A percentile compares a stretch with the other conserved stretches of the same genome.
These are phyloP conservation scores for Penstemon eatonii DNA, from an alignment of 257 asterid species.

Conservation along the genomic window DNA sequence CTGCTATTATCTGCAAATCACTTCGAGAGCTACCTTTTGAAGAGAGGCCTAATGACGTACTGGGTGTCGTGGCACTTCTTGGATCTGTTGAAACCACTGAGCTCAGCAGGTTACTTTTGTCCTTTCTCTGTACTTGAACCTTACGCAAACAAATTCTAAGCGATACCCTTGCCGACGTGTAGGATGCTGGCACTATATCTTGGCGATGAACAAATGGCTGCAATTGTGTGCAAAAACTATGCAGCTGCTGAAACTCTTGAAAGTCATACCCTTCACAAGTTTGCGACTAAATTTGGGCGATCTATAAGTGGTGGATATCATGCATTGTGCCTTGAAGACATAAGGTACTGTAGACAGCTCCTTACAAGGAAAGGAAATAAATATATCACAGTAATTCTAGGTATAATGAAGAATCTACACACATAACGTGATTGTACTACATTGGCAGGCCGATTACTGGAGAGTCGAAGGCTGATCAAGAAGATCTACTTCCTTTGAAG, in stretches of 20 bases:
- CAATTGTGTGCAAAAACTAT: constrained; percentile 54
- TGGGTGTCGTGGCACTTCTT: constrained; percentile 67
- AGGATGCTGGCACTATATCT: constrained; percentile 60
- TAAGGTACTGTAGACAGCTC: constrained; percentile 43
- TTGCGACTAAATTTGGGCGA: constrained; percentile 37
- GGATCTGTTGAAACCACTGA: constrained; percentile 47
- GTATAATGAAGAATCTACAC: no score
- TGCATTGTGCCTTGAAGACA: constrained; percentile 51
- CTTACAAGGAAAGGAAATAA: neutral
- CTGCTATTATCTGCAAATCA: constrained; percentile 45
- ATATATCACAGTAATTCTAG: neutral
- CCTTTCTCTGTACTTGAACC: constrained; percentile 11
- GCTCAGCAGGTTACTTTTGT: constrained; percentile 58
- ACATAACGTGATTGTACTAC: neutral
- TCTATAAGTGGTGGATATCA: constrained; percentile 35
- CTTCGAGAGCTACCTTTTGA: constrained; percentile 23
- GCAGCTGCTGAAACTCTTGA: constrained; percentile 41
- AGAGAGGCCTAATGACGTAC: constrained; percentile 29
- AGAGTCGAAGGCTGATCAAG: constrained; percentile 30
- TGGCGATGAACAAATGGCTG: constrained; percentile 68
- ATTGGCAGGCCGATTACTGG: constrained; percentile 39
- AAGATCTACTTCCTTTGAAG: constrained; percentile 37
- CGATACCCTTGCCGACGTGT: neutral
- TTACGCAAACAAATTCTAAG: neutral
- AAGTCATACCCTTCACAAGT: constrained; percentile 27